A percentile compares a stretch with the other conserved stretches of the same genome.
Evolutionary conservation across 768 basidiomycete genomes (phyloP).

Genomic region (Cystofilobasidium capitatum): DNA sequence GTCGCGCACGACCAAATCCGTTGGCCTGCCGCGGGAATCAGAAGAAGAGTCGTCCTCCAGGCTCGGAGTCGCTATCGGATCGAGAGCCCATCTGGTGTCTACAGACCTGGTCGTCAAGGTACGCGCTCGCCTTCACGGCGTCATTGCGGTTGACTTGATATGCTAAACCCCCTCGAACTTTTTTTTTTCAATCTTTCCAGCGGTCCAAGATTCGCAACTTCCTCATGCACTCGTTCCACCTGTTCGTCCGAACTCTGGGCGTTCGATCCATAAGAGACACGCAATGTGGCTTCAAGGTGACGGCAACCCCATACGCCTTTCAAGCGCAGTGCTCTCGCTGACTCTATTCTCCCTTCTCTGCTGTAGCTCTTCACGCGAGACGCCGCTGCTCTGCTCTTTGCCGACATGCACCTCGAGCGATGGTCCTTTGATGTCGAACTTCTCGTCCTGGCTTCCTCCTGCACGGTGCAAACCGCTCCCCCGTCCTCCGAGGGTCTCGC

Average conservation of each 20-base stretch:
- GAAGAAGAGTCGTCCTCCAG: neutral
- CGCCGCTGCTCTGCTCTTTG: constrained; percentile 74
- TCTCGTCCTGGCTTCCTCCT: constrained; percentile 56
- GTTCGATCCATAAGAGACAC: constrained; percentile 62
- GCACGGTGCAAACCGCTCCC: neutral
- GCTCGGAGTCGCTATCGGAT: constrained; percentile 62
- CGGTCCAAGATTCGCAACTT: constrained; percentile 79
- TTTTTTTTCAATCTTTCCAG: constrained; percentile 43
- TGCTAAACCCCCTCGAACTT: neutral
- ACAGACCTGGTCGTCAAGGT: constrained; percentile 92
- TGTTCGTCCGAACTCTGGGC: constrained; percentile 76
- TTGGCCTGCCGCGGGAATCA: neutral
- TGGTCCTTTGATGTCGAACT: constrained; percentile 99
- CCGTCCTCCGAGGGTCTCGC: neutral
- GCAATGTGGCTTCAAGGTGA: constrained; percentile 85
- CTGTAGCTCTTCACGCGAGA: constrained; percentile 62
- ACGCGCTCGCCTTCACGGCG: constrained; percentile 24
- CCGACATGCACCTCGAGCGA: constrained; percentile 70
- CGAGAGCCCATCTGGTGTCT: constrained; percentile 81
- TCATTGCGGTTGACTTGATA: neutral
- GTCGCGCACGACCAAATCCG: neutral
- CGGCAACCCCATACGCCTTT: neutral
- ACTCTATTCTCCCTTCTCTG: neutral
- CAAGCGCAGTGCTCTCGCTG: no score
- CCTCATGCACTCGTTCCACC: constrained; percentile 88